Percentiles rank a stretch among this genome's conserved stretches.
Conservation (phyloP, 495 filamentous ascomycete species). For the Penicillium soppii region DNA sequence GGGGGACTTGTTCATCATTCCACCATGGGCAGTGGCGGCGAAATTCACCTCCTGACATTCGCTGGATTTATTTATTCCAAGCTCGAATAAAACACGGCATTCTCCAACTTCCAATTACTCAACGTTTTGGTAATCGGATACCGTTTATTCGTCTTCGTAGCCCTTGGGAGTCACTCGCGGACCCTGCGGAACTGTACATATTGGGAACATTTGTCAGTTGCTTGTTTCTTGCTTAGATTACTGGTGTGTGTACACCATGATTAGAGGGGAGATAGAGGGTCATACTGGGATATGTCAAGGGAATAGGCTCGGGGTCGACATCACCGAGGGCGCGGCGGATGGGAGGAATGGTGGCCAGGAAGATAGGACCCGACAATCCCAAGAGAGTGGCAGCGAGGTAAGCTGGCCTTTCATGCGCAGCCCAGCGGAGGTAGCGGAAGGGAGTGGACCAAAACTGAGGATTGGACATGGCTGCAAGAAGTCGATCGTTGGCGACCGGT, state of each 20-base stretch:
- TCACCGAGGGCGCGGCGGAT: conserved; percentile 69
- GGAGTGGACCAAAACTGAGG: conserved; percentile 84
- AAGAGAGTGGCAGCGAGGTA: conserved; percentile 81
- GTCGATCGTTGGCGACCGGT: conserved; percentile 16
- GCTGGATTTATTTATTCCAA: conserved; percentile 8
- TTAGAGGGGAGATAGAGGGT: not conserved
- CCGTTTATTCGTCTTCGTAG: conserved; percentile 66
- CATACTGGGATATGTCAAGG: conserved; percentile 90
- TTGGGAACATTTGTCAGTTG: conserved; percentile 7
- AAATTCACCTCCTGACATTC: conserved; percentile 9
- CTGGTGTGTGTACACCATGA: not conserved
- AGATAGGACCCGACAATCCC: conserved; percentile 67
- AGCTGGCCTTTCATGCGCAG: conserved; percentile 80
- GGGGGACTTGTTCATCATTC: conserved; percentile 10
- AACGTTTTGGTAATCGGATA: conserved; percentile 1
- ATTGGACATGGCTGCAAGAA: conserved; percentile 53
- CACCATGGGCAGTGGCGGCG: conserved; percentile 8
- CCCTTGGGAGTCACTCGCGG: conserved; percentile 69
- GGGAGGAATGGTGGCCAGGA: conserved; percentile 66
- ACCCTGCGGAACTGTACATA: conserved; percentile 65
- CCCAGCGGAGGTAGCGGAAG: conserved; percentile 81
- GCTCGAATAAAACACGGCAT: conserved; percentile 1
- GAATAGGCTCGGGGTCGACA: conserved; percentile 65
- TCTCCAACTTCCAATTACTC: conserved; percentile 4
- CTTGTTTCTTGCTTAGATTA: not conserved